These are phyloP conservation scores for Stipa capillata DNA, from an alignment of 176 grass and related monocot genomes.

Conservation along the genomic window DNA sequence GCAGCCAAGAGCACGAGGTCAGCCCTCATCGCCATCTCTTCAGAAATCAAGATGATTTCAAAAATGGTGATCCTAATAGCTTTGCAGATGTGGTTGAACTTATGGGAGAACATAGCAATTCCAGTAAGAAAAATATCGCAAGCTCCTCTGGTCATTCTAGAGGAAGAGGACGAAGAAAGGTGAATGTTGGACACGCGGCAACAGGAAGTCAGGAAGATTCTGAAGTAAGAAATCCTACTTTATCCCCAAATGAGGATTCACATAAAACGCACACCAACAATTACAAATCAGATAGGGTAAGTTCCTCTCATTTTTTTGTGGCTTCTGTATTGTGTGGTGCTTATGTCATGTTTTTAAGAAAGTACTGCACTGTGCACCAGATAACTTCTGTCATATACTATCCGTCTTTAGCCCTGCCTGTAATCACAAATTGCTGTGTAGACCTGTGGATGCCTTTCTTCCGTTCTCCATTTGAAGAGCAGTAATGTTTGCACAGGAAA, in stretches of 20 bases:
- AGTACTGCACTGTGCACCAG: neutral
- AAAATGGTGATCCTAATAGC: neutral
- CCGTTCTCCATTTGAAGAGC: too few relatives aligned
- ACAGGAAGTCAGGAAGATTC: neutral
- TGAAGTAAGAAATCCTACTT: conserved; percentile 6
- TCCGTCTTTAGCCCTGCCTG: neutral
- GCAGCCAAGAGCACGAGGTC: too few relatives aligned
- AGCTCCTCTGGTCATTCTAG: conserved; percentile 10
- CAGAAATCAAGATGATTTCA: too few relatives aligned
- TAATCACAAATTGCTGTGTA: neutral
- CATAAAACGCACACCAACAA: conserved; percentile 10
- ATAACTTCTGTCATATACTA: neutral
- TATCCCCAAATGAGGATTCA: conserved; percentile 21
- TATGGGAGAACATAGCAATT: conserved; percentile 8
- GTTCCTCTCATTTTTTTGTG: neutral
- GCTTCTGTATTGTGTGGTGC: neutral
- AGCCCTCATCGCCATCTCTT: too few relatives aligned
- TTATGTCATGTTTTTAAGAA: neutral
- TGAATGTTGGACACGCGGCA: neutral
- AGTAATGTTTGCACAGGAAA: neutral
- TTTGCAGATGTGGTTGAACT: conserved; percentile 27
- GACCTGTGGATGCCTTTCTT: too few relatives aligned
- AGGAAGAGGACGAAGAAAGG: conserved; percentile 16
- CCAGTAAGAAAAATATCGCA: conserved; percentile 18
- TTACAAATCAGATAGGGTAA: conserved; percentile 46